Evolutionary conservation across 2,329 filamentous ascomycete species (phyloP).

Genomic region (Talaromyces albobiverticillius): DNA sequence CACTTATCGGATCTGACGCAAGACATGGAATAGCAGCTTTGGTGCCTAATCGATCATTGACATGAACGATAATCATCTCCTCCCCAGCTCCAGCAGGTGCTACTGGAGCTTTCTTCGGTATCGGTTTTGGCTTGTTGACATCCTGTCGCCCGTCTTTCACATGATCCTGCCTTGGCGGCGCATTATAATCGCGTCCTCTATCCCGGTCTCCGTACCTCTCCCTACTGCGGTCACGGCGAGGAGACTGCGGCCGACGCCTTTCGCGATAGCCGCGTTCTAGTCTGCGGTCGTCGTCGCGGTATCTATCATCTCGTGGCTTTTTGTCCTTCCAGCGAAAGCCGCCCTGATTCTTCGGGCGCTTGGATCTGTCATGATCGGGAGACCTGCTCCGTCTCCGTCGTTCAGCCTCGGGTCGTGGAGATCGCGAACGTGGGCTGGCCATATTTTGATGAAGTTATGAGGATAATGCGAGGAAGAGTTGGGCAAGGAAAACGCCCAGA

Average conservation of each 20-base stretch:
- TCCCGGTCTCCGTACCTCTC: constrained; percentile 26
- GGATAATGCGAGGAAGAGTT: background rate
- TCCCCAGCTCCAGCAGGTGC: constrained; percentile 50
- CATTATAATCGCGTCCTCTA: constrained; percentile 22
- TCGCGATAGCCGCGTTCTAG: constrained; percentile 54
- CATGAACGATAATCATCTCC: constrained; percentile 88
- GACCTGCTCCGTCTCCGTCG: constrained; percentile 45
- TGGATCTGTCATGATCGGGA: constrained; percentile 33
- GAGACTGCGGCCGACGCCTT: constrained; percentile 33
- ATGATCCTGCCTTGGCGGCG: constrained; percentile 11
- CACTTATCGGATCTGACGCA: constrained; percentile 72
- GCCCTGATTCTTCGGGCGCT: constrained; percentile 38
- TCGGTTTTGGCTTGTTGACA: constrained; percentile 42
- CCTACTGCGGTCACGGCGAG: constrained; percentile 37
- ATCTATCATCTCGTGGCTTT: constrained; percentile 52
- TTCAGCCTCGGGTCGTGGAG: constrained; percentile 30
- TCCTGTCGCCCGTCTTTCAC: constrained; percentile 37
- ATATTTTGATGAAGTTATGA: constrained; percentile 2
- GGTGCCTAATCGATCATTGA: constrained; percentile 95
- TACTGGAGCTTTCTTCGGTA: constrained; percentile 30
- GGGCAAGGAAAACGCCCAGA: constrained; percentile 4
- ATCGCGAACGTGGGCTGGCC: constrained; percentile 17
- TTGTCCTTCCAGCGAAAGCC: constrained; percentile 52
- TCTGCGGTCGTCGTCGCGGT: constrained; percentile 44
- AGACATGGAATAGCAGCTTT: constrained; percentile 91